Base-by-base conservation (phyloP, 2,329 filamentous ascomycete genomes). In the Raffaelea albimanens region DNA sequence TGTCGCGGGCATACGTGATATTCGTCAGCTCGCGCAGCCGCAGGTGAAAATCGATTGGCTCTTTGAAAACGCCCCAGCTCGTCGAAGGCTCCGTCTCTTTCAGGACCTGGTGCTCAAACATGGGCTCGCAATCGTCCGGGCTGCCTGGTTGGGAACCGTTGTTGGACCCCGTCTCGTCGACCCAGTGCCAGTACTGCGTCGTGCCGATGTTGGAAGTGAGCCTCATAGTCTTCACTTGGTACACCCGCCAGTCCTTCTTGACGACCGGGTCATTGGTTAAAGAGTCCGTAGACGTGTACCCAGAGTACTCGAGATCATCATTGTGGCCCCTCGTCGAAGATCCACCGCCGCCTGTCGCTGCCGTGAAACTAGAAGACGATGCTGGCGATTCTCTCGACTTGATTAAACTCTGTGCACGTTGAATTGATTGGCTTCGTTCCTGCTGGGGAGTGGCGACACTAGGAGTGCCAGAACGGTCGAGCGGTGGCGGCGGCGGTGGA, bases 121-220 rank as follows among this genome's bases (percentile, higher is more conserved):
- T 54, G 20, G 58, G 45, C 21, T 63, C 63, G 14, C 64, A 55
- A 18, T 56, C 62, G 7, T 57, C 56, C 25, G 65, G 43, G 11
- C 43, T 40, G 10, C 38, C 45, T n/a, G n/a, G n/a, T n/a, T n/a
- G n/a, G n/a, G n/a, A n/a, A n/a, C n/a, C n/a, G n/a, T n/a, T n/a
- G n/a, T n/a, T n/a, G 1, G 40, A 31, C 4, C 43, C 38, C 19
- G 41, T 48, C 14, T 50, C 58, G 9, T 62, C 62, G 3, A 70
- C 55, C 69, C 70, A 78, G 44, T 73, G 72, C 73, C 73, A 76
- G 60, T 78, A 78, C 56, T 79, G 75, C 13, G 72, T 76, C 5
- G 74, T 69, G 13, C 63, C 55, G 2, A 63, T 59, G 46, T 69
- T 71, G 20, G 69, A 74, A 1, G 73, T 71, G 44, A 70, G 64